Conservation (phyloP, 257 asterid species). For the Orobanche coerulescens region DNA sequence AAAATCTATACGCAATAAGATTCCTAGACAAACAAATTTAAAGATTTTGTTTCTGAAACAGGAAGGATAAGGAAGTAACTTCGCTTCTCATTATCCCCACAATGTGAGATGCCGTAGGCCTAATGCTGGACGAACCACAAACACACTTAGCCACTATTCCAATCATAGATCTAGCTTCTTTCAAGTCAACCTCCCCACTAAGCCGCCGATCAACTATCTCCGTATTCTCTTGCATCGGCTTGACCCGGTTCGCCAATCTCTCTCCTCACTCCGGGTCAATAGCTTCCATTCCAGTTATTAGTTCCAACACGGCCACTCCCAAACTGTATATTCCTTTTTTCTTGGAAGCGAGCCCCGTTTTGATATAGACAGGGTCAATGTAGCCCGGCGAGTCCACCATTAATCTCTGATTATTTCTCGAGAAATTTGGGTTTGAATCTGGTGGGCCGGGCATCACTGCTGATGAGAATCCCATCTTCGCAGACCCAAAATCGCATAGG, state of each 20-base stretch:
- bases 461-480: slow-evolving; percentile 58
- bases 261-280: slow-evolving; percentile 34
- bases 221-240: slow-evolving; percentile 28
- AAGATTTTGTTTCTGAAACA: not conserved
- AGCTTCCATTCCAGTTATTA: slow-evolving; percentile 61
- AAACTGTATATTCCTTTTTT: slow-evolving; percentile 63
- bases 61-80: slow-evolving; percentile 17
- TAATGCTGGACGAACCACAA: slow-evolving; percentile 32
- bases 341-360: slow-evolving; percentile 57
- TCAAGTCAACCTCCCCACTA: slow-evolving; percentile 27
- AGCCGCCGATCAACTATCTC: slow-evolving; percentile 55
- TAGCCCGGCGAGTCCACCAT: slow-evolving; percentile 75
- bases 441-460: slow-evolving; percentile 24
- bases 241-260: slow-evolving; percentile 35
- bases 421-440: not conserved
- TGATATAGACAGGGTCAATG: slow-evolving; percentile 59
- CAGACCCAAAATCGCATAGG: slow-evolving; percentile 75
- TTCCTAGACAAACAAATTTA: too few relatives aligned
- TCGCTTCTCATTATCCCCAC: slow-evolving; percentile 26
- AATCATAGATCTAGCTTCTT: slow-evolving; percentile 47
- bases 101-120: slow-evolving; percentile 55
- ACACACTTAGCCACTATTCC: slow-evolving; percentile 43
- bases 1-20: too few relatives aligned
- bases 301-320: slow-evolving; percentile 52
- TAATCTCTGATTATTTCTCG: slow-evolving; percentile 22